These are phyloP conservation scores for Mortierella alpina DNA, from an alignment of 192 early-diverging fungal genomes.

Conservation along the genomic window DNA sequence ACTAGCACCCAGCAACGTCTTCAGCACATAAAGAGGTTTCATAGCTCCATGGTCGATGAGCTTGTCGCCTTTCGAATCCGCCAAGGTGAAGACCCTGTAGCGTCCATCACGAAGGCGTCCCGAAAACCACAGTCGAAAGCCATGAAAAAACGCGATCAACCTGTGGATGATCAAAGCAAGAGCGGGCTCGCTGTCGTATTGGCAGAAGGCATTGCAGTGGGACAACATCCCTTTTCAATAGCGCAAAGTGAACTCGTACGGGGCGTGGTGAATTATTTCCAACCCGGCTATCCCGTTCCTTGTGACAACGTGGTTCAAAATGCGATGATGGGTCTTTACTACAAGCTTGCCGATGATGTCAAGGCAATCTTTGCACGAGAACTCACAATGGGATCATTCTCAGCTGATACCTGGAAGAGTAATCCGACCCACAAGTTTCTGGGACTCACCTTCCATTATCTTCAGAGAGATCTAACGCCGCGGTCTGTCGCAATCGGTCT, in stretches of 20 bases:
- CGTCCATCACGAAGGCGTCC: not conserved
- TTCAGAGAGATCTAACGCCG: not conserved
- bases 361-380: not conserved
- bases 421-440: not conserved
- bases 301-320: not conserved
- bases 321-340: not conserved
- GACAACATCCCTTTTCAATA: not conserved
- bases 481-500: not conserved
- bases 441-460: not conserved
- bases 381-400: not conserved
- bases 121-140: too few species aligned
- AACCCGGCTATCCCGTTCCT: not conserved
- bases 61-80: not conserved
- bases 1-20: not conserved
- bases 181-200: not conserved
- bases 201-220: not conserved
- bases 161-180: not conserved
- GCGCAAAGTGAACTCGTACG: not conserved
- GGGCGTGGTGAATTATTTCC: not conserved
- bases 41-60: not conserved
- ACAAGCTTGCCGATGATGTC: not conserved
- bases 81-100: not conserved
- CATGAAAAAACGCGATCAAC: too few species aligned
- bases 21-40: not conserved
- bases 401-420: not conserved